These are phyloP conservation scores for Calonectria crousiana DNA, from an alignment of 2,329 filamentous ascomycete genomes.

Conservation along the genomic window DNA sequence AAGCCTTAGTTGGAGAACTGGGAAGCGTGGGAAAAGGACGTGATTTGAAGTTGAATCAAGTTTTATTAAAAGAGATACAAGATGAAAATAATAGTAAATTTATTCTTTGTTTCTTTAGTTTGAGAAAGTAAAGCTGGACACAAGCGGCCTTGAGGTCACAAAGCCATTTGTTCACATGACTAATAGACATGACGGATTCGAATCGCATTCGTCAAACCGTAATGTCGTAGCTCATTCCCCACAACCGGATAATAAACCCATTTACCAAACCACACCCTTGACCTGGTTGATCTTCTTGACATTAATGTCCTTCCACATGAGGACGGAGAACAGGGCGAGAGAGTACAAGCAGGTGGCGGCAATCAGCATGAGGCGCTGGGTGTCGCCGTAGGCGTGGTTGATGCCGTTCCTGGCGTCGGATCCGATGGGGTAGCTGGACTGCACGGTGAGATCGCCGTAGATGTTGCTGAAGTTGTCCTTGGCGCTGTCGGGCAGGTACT, in stretches of 20 bases:
- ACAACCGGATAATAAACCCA: background rate
- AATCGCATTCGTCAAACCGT: background rate
- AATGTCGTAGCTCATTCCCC: background rate
- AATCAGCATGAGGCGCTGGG: conserved; percentile 56
- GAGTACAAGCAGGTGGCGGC: conserved; percentile 53
- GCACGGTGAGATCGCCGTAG: conserved; percentile 63
- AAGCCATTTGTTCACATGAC: background rate
- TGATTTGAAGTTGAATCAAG: background rate
- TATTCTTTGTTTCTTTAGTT: background rate
- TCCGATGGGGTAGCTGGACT: conserved; percentile 62
- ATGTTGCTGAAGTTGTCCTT: conserved; percentile 51
- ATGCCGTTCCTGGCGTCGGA: conserved; percentile 66
- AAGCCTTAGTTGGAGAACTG: conserved; percentile 35
- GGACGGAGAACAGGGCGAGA: conserved; percentile 50
- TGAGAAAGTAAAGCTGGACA: background rate
- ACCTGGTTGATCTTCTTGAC: conserved; percentile 52
- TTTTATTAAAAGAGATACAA: background rate
- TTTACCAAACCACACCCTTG: conserved; percentile 38
- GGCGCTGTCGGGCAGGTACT: conserved; percentile 56
- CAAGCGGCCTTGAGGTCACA: background rate
- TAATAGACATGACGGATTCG: background rate
- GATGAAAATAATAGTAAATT: background rate
- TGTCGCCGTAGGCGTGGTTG: conserved; percentile 65
- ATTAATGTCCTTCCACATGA: conserved; percentile 56
- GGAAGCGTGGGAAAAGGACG: background rate